Base-by-base conservation (phyloP, 169 alveolate genomes). In the Ophryocystis elektroscirrha region DNA sequence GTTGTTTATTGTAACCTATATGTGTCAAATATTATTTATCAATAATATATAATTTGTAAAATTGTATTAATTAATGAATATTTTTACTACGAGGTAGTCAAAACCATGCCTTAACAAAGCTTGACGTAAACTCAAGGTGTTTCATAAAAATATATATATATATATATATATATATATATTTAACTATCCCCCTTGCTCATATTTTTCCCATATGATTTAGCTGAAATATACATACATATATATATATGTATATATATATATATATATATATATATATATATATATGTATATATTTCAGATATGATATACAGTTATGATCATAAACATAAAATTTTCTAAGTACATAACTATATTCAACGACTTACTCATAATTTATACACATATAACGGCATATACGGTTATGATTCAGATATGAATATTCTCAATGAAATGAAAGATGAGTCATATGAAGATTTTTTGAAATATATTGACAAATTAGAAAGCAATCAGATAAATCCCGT, bases 221-320 rank as follows among this genome's bases (percentile, higher is more conserved):
- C 51, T 61, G 51, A 43, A 19, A 52, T 28, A 16, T 9, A 51
- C 54, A 12, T 28, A 48, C 20, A 43, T 53, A 18, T 38, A 51
- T 25, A 53, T 61, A 59, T 16, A 61, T 61, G 30, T 53, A 50
- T 39, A 51, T 61, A 28, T 53, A 61, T 46, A 61, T 50, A 53
- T 61, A 61, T 30, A 61, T 53, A 4, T 47, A 61, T 38, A 61
- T 55, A 45, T 60, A 55, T 48, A 41, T 46, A 32, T n/a, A n/a
- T n/a, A n/a, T n/a, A n/a, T n/a, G n/a, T n/a, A n/a, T n/a, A n/a
- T n/a, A n/a, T n/a, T n/a, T 12, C 56, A 43, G 51, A 27, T 32
- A 52, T 32, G 22, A 54, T 57, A 1, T 47, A 37, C 36, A 53
- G 55, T 37, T 61, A 50, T 53, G 59, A 61, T 15, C 63, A 52